phyloP scores from a whole-genome alignment of 2,329 filamentous ascomycete genomes.

The Zymoseptoria ardabiliae region DNA sequence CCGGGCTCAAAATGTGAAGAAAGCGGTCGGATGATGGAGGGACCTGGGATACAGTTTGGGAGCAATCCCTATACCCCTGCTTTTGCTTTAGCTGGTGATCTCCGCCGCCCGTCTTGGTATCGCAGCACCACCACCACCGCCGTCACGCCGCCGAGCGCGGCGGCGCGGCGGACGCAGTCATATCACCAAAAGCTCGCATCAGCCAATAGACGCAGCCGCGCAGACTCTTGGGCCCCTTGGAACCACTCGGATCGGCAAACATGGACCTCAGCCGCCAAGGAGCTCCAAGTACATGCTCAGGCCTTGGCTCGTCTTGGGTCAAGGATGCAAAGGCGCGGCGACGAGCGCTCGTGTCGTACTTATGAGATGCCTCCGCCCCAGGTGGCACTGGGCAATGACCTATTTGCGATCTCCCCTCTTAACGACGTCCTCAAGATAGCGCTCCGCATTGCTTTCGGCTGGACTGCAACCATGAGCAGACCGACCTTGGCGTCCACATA shows the following conservation, averaged over 20 bases:
- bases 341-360: neutral
- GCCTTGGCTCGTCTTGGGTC: neutral
- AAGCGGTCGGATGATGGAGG: too few species aligned
- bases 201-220: neutral
- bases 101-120: too few species aligned
- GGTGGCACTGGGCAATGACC: neutral
- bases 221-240: neutral
- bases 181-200: neutral
- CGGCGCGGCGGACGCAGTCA: neutral
- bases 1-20: neutral
- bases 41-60: too few species aligned
- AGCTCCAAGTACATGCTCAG: neutral
- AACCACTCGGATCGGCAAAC: neutral
- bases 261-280: neutral
- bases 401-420: neutral
- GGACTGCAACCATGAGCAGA: conserved; percentile 13
- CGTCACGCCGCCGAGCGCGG: neutral
- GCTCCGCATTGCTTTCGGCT: neutral
- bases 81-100: neutral
- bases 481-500: conserved; percentile 18
- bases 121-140: neutral
- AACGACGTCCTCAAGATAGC: conserved; percentile 1
- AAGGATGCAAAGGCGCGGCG: neutral
- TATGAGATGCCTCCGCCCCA: neutral
- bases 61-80: neutral